Percentiles rank a stretch among this genome's conserved stretches.
These are phyloP conservation scores for Pleurozium schreberi DNA, from an alignment of 225 moss, liverwort and hornwort species.

Conservation along the genomic window DNA sequence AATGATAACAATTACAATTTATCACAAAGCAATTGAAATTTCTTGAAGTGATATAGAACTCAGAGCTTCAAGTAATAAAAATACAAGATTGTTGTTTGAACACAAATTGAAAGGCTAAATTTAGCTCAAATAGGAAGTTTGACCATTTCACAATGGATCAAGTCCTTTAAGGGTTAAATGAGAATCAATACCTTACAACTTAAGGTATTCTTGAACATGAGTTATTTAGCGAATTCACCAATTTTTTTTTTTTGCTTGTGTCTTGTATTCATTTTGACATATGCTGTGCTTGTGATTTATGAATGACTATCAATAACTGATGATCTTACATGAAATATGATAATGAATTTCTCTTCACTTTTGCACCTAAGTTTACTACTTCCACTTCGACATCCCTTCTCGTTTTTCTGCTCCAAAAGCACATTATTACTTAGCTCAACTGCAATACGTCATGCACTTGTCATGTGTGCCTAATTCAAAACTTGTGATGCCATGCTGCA, in stretches of 20 bases:
- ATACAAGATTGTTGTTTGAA: too few relatives aligned
- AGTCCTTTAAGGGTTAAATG: too few relatives aligned
- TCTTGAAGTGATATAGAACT: too few relatives aligned
- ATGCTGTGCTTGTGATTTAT: background rate
- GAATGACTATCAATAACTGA: background rate
- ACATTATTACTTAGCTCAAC: background rate
- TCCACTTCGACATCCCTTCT: background rate
- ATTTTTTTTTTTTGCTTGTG: background rate
- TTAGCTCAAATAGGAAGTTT: too few relatives aligned
- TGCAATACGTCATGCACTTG: background rate
- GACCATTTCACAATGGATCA: too few relatives aligned
- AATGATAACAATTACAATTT: too few relatives aligned
- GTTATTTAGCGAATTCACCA: background rate
- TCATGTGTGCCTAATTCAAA: background rate
- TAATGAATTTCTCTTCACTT: background rate
- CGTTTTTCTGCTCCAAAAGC: background rate
- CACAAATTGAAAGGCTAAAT: too few relatives aligned
- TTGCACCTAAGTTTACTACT: background rate
- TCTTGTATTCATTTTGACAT: background rate
- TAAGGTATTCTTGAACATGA: background rate
- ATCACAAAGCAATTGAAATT: too few relatives aligned
- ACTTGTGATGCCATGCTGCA: background rate
- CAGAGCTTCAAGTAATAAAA: too few relatives aligned
- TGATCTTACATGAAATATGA: background rate
- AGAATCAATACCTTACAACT: background rate